Conservation (phyloP, 495 filamentous ascomycete genomes). For the Penicillium ochrochloron region DNA sequence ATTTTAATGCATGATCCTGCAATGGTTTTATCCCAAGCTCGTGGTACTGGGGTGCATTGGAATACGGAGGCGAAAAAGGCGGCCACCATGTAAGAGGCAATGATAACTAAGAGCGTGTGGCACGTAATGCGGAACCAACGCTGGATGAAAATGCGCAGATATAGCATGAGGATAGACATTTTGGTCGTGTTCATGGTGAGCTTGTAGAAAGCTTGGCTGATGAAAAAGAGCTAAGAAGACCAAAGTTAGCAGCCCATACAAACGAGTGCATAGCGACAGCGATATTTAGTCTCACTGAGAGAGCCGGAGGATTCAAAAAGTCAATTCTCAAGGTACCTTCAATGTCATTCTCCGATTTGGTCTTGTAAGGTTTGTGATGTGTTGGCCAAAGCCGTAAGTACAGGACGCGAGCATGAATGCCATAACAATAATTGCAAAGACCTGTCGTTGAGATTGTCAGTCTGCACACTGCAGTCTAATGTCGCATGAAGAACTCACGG, state of each 20-base stretch:
- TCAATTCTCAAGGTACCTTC: not conserved
- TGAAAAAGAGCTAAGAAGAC: conserved; percentile 28
- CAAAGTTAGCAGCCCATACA: not conserved
- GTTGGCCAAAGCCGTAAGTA: conserved; percentile 22
- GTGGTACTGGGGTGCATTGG: conserved; percentile 47
- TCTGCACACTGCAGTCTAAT: not conserved
- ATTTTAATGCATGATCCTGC: conserved; percentile 44
- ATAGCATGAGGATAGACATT: conserved; percentile 44
- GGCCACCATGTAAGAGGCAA: conserved; percentile 37
- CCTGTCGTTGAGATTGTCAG: not conserved
- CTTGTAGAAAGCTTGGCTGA: conserved; percentile 41
- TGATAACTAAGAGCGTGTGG: not conserved
- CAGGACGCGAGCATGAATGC: conserved; percentile 21
- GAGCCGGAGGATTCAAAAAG: too few relatives aligned
- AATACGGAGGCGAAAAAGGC: conserved; percentile 48
- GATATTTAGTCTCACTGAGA: too few relatives aligned
- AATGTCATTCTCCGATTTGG: conserved; percentile 18
- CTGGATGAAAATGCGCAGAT: conserved; percentile 43
- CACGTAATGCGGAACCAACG: conserved; percentile 4
- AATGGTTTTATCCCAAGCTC: conserved; percentile 41
- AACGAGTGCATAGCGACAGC: too few relatives aligned
- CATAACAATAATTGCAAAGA: conserved; percentile 19
- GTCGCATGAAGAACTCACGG: not conserved
- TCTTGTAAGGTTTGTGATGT: conserved; percentile 19
- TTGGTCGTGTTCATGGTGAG: conserved; percentile 43